phyloP scores from a whole-genome alignment of 129 eudicot genomes.

The Tagetes patula region DNA sequence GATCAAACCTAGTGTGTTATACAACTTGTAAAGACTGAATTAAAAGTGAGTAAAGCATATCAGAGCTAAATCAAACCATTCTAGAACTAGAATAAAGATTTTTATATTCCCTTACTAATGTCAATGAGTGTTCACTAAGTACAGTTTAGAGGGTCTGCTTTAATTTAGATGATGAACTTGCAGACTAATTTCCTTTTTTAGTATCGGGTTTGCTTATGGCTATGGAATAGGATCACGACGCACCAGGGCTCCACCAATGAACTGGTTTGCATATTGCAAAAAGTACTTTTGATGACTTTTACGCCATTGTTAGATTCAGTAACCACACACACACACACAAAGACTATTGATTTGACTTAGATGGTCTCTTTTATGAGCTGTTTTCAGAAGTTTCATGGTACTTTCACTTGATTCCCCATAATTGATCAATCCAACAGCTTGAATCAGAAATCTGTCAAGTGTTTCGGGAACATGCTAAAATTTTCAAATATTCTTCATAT shows the following conservation, averaged over 20 bases:
- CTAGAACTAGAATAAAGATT: not conserved
- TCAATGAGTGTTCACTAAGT: not conserved
- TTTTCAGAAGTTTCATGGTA: slow-evolving; percentile 59
- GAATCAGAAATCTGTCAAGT: slow-evolving; percentile 45
- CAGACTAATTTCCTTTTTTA: not conserved
- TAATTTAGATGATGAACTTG: not conserved
- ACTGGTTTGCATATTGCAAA: not conserved
- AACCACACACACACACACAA: not conserved
- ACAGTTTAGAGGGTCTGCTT: not conserved
- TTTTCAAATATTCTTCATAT: not conserved
- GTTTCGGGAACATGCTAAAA: not conserved
- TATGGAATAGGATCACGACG: not conserved
- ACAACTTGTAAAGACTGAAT: not conserved
- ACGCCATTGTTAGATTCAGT: not conserved
- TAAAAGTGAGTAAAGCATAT: not conserved
- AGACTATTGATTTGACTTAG: slow-evolving; percentile 29
- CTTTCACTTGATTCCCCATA: slow-evolving; percentile 55
- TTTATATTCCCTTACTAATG: not conserved
- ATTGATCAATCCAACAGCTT: slow-evolving; percentile 40
- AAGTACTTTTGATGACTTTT: not conserved
- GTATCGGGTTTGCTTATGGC: not conserved
- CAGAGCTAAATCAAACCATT: not conserved
- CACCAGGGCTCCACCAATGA: not conserved
- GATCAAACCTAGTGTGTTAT: not conserved
- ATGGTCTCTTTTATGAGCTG: slow-evolving; percentile 49